Conservation (phyloP, 1,284 basidiomycete species). For the Kwoniella shivajii region DNA sequence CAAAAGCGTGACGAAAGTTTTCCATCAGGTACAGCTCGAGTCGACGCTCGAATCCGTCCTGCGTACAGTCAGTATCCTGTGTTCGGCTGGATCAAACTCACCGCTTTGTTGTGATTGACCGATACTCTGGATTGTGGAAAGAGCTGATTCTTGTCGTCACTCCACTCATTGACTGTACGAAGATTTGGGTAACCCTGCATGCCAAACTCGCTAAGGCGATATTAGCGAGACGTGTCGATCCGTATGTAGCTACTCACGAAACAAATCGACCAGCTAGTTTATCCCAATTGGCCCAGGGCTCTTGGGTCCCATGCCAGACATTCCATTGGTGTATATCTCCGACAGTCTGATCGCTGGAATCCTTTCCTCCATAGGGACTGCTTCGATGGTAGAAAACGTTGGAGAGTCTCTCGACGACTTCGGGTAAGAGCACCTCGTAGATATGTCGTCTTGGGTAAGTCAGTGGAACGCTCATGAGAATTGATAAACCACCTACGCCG, state of each 20-base stretch:
- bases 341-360: constrained; percentile 70
- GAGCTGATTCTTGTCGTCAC: constrained; percentile 66
- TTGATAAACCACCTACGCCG: constrained; percentile 57
- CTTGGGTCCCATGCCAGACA: constrained; percentile 82
- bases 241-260: constrained; percentile 60
- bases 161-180: constrained; percentile 80
- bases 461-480: constrained; percentile 1
- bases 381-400: constrained; percentile 77
- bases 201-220: constrained; percentile 41
- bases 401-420: constrained; percentile 65
- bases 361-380: constrained; percentile 81
- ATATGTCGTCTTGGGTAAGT: constrained; percentile 63
- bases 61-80: background rate
- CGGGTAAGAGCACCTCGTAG: constrained; percentile 78
- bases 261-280: constrained; percentile 80
- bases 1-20: constrained; percentile 78
- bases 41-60: constrained; percentile 76
- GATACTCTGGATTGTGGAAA: constrained; percentile 83
- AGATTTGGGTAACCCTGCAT: constrained; percentile 73
- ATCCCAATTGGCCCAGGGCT: constrained; percentile 89
- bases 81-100: constrained; percentile 13
- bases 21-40: constrained; percentile 87
- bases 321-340: constrained; percentile 92
- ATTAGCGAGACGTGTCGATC: background rate
- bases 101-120: constrained; percentile 84